Percentiles rank a stretch among this genome's conserved stretches.
These are phyloP conservation scores for Nitzschia inconspicua DNA, from an alignment of 108 stramenopile species.

Conservation along the genomic window DNA sequence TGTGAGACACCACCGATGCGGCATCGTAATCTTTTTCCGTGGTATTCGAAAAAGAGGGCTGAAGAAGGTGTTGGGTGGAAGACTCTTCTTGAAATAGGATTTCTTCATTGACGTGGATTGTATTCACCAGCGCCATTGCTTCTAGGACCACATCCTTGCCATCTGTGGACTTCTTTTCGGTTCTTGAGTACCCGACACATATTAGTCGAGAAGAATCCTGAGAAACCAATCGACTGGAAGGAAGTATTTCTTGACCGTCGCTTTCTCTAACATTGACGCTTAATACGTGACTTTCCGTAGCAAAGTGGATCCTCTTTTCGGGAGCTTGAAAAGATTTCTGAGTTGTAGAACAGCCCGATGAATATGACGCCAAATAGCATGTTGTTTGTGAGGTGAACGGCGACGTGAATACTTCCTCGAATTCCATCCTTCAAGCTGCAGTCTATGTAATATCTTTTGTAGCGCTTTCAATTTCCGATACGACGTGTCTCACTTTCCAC, in stretches of 20 bases:
- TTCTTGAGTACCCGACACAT: conserved; percentile 20
- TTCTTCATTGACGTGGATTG: conserved; percentile 14
- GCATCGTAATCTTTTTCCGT: background rate
- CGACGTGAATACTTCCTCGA: conserved; percentile 18
- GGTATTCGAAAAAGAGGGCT: background rate
- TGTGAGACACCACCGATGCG: background rate
- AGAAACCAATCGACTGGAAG: conserved; percentile 6
- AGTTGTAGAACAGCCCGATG: too few relatives aligned
- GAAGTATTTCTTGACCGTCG: background rate
- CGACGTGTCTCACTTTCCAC: too few relatives aligned
- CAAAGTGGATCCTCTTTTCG: conserved; percentile 15
- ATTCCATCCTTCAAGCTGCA: conserved; percentile 26
- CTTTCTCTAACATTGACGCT: conserved; percentile 4
- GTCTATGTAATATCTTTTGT: too few relatives aligned
- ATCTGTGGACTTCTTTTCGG: background rate
- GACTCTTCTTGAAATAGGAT: background rate
- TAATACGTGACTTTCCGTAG: conserved; percentile 26
- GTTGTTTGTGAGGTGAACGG: conserved; percentile 30
- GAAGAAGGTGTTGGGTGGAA: background rate
- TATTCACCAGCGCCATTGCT: conserved; percentile 18
- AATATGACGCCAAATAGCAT: too few relatives aligned
- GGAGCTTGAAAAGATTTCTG: too few relatives aligned
- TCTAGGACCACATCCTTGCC: too few relatives aligned
- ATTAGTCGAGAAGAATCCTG: conserved; percentile 17
- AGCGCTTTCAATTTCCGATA: too few relatives aligned